Conservation (phyloP, 2,329 filamentous ascomycete genomes). For the Curvularia sp. region DNA sequence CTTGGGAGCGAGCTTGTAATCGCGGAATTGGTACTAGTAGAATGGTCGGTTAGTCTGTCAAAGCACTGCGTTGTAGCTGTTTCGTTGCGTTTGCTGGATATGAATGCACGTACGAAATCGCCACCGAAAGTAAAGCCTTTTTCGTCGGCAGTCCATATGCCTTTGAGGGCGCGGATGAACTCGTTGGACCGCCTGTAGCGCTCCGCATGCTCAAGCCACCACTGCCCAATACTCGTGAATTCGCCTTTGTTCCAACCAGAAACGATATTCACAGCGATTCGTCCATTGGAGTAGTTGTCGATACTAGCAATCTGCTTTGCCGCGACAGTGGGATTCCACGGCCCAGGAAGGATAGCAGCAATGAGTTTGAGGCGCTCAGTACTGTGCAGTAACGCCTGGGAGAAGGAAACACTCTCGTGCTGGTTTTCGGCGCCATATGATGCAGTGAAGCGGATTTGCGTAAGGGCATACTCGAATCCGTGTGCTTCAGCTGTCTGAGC, state of each 20-base stretch:
- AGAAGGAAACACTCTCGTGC: conserved; percentile 61
- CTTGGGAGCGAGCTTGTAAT: conserved; percentile 60
- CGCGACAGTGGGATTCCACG: conserved; percentile 53
- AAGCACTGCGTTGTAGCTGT: background rate
- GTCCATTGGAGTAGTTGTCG: conserved; percentile 60
- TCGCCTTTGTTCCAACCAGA: conserved; percentile 63
- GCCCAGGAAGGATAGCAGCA: conserved; percentile 56
- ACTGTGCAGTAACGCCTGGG: conserved; percentile 56
- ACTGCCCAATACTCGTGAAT: conserved; percentile 60
- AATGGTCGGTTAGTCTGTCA: background rate
- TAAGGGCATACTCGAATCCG: conserved; percentile 61
- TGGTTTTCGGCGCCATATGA: conserved; percentile 58
- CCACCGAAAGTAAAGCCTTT: conserved; percentile 59
- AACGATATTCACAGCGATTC: conserved; percentile 61
- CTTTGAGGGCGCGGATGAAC: conserved; percentile 60
- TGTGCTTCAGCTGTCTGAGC: conserved; percentile 57
- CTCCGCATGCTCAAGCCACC: conserved; percentile 63
- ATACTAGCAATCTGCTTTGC: conserved; percentile 63
- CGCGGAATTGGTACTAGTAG: conserved; percentile 56
- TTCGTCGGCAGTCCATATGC: conserved; percentile 58
- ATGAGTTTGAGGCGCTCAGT: conserved; percentile 61
- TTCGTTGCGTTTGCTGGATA: background rate
- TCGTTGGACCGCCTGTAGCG: conserved; percentile 59
- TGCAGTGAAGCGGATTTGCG: conserved; percentile 62
- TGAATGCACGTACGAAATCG: conserved; percentile 49